Conservation (phyloP, 176 grass and related monocot species). For the Zea luxurians region DNA sequence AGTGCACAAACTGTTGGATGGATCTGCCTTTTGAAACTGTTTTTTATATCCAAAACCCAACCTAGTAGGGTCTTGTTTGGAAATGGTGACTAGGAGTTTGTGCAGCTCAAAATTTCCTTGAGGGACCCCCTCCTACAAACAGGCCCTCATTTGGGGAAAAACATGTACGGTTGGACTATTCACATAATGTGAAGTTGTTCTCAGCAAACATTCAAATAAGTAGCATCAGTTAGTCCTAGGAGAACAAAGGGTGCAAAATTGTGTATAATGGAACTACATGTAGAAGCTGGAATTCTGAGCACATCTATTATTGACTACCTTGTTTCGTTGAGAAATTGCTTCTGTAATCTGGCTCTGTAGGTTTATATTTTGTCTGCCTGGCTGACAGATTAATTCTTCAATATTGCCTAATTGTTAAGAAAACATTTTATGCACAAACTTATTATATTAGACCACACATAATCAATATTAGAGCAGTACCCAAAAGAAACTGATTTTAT, state of each 20-base stretch:
- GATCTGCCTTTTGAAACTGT: background rate
- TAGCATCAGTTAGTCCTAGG: background rate
- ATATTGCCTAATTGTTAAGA: background rate
- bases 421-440: constrained; percentile 1
- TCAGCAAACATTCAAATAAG: background rate
- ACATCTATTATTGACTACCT: background rate
- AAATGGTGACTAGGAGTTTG: background rate
- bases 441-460: constrained; percentile 5
- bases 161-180: background rate
- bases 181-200: background rate
- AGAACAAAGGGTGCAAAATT: background rate
- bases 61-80: background rate
- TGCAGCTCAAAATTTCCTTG: background rate
- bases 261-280: constrained; percentile 1
- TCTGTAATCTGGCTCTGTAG: background rate
- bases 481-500: background rate
- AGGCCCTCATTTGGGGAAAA: background rate
- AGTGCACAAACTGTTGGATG: background rate
- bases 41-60: constrained; percentile 11
- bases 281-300: background rate
- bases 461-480: constrained; percentile 12
- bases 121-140: background rate
- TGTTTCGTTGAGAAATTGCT: constrained; percentile 2
- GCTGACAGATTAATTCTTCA: constrained; percentile 25
- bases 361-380: constrained; percentile 26